These are phyloP conservation scores for Thalassiosira livingstoniorum DNA, from an alignment of 352 stramenopile genomes.

Conservation along the genomic window DNA sequence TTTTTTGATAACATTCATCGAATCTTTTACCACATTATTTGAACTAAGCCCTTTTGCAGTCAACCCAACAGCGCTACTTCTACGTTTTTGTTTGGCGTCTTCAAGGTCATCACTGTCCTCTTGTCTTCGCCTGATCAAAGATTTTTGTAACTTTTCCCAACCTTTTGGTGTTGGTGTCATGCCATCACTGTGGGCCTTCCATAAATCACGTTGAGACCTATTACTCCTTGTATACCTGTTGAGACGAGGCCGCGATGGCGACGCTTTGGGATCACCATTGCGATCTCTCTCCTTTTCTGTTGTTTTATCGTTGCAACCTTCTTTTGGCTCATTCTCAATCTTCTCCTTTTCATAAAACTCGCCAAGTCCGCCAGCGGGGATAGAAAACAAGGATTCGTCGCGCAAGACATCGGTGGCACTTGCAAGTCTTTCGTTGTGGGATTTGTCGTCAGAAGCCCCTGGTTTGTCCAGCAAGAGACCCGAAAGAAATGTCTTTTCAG, in stretches of 20 bases:
- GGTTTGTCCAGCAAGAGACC: slow-evolving; percentile 52
- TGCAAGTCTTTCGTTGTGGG: slow-evolving; percentile 22
- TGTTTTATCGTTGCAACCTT: neutral
- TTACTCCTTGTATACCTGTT: slow-evolving; percentile 22
- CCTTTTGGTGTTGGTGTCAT: slow-evolving; percentile 45
- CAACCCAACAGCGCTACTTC: neutral
- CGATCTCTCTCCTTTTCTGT: neutral
- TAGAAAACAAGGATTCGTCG: slow-evolving; percentile 68
- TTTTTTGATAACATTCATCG: neutral
- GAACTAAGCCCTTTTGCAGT: neutral
- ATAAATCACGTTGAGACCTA: slow-evolving; percentile 54
- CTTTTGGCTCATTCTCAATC: neutral
- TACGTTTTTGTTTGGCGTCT: neutral
- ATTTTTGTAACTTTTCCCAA: too few species aligned
- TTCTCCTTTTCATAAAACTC: neutral
- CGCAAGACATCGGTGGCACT: slow-evolving; percentile 41
- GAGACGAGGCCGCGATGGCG: neutral
- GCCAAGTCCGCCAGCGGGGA: slow-evolving; percentile 22
- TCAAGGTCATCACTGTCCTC: slow-evolving; percentile 26
- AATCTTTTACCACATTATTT: neutral
- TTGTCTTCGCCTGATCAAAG: too few species aligned
- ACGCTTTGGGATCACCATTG: neutral
- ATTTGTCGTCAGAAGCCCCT: neutral
- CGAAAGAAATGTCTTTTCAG: slow-evolving; percentile 52
- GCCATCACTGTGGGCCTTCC: slow-evolving; percentile 70